phyloP scores from a whole-genome alignment of 768 basidiomycete species.

The Mycena haematopus region DNA sequence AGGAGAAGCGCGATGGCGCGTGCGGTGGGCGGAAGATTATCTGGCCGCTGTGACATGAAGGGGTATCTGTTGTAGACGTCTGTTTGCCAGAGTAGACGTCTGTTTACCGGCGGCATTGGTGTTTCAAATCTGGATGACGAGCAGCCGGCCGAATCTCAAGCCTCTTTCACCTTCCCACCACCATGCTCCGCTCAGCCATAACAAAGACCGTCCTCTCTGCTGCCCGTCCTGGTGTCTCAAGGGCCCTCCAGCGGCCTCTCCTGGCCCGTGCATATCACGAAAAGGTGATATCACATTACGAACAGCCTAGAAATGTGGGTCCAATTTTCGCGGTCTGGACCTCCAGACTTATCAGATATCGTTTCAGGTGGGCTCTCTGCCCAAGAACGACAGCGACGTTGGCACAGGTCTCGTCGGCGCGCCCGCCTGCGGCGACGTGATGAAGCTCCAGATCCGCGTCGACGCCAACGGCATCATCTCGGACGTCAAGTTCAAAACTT shows the following conservation, averaged over 20 bases:
- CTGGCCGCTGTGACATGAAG: conserved; percentile 59
- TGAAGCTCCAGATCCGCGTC: conserved; percentile 99
- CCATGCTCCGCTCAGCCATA: conserved; percentile 75
- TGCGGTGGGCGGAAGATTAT: conserved; percentile 84
- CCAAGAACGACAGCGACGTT: conserved; percentile 89
- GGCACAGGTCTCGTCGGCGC: conserved; percentile 98
- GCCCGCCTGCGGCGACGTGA: conserved; percentile 96
- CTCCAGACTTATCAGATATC: conserved; percentile 64
- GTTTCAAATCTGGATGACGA: not conserved
- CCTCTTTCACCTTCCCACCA: conserved; percentile 38
- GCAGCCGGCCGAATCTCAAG: conserved; percentile 17
- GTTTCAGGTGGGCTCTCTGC: conserved; percentile 90
- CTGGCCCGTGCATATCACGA: conserved; percentile 85
- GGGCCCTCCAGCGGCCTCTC: conserved; percentile 53
- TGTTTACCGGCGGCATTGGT: not conserved
- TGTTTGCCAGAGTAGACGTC: not conserved
- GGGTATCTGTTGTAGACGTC: no score
- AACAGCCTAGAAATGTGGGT: conserved; percentile 92
- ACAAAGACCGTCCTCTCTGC: conserved; percentile 55
- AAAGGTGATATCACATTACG: conserved; percentile 97
- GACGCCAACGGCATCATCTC: conserved; percentile 94
- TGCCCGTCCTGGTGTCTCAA: conserved; percentile 50
- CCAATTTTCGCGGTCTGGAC: conserved; percentile 43
- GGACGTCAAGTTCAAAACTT: conserved; percentile 99
- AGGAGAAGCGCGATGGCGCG: conserved; percentile 83